Conservation (phyloP, 2,329 filamentous ascomycete species). For the Truncatella angustata region DNA sequence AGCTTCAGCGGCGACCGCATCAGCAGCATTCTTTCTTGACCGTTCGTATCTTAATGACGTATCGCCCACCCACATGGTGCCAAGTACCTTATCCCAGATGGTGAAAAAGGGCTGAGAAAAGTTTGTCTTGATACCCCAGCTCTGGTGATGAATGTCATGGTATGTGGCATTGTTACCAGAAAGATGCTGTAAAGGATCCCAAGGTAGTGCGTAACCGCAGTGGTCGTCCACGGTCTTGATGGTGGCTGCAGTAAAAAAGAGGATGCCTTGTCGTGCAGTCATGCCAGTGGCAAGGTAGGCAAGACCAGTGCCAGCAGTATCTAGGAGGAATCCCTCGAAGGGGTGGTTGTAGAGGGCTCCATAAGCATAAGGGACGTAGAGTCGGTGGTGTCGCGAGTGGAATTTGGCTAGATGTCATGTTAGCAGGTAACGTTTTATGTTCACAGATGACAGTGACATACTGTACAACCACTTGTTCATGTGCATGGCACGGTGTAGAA, state of each 20-base stretch:
- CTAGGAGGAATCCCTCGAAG: slow-evolving; percentile 87
- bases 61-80: slow-evolving; percentile 78
- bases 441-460: slow-evolving; percentile 43
- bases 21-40: slow-evolving; percentile 38
- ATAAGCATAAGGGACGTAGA: slow-evolving; percentile 97
- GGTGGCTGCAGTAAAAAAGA: slow-evolving; percentile 84
- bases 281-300: slow-evolving; percentile 80
- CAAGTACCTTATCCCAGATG: slow-evolving; percentile 83
- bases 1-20: slow-evolving; percentile 46
- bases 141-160: slow-evolving; percentile 98
- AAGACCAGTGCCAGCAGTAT: slow-evolving; percentile 83
- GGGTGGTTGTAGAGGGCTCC: slow-evolving; percentile 97
- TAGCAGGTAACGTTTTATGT: slow-evolving; percentile 13
- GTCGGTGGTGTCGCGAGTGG: slow-evolving; percentile 91
- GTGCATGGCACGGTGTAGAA: slow-evolving; percentile 94
- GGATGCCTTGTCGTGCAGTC: slow-evolving; percentile 82
- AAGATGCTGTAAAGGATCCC: slow-evolving; percentile 87
- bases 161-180: slow-evolving; percentile 95
- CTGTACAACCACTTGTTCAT: slow-evolving; percentile 96
- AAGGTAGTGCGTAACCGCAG: slow-evolving; percentile 93
- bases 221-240: slow-evolving; percentile 98
- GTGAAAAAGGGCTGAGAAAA: slow-evolving; percentile 92
- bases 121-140: slow-evolving; percentile 97
- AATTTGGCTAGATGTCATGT: slow-evolving; percentile 63
- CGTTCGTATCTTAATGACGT: slow-evolving; percentile 41